A percentile compares a stretch with the other conserved stretches of the same genome.
Conservation (phyloP, 176 grass and related monocot species). For the Triticum urartu region DNA sequence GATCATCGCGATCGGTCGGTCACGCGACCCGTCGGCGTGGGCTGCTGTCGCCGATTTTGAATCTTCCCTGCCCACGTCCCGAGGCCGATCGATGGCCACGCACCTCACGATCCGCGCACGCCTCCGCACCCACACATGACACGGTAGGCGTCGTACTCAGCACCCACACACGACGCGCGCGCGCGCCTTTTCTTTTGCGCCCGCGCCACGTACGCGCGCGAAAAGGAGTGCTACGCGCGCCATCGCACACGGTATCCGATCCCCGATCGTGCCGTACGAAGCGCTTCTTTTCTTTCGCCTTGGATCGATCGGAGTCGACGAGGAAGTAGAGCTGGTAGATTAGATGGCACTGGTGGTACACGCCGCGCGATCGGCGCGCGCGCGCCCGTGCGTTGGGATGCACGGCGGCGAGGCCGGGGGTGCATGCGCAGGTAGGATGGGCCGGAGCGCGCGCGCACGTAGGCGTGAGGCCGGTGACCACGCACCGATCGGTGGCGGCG, state of each 20-base stretch:
- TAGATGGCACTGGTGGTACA: background rate
- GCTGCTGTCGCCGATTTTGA: background rate
- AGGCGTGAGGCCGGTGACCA: background rate
- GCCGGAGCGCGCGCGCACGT: background rate
- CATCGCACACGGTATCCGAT: background rate
- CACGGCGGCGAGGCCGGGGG: background rate
- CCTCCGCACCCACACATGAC: background rate
- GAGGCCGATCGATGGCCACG: background rate
- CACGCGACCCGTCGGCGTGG: background rate
- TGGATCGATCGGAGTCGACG: background rate
- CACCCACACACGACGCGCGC: background rate
- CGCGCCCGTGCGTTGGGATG: background rate
- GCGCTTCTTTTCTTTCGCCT: background rate
- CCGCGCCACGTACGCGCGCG: background rate
- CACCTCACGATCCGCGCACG: background rate
- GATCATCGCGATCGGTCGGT: slow-evolving; percentile 11
- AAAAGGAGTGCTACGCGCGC: background rate
- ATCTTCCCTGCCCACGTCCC: slow-evolving; percentile 17
- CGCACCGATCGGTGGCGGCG: too few relatives aligned
- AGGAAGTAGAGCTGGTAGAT: background rate
- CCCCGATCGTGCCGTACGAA: background rate
- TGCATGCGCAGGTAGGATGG: background rate
- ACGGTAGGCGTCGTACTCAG: background rate
- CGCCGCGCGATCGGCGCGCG: background rate
- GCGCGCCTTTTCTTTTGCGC: background rate